These are phyloP conservation scores for Trichocladium uniseriatum DNA, from an alignment of 495 filamentous ascomycete genomes.

Conservation along the genomic window DNA sequence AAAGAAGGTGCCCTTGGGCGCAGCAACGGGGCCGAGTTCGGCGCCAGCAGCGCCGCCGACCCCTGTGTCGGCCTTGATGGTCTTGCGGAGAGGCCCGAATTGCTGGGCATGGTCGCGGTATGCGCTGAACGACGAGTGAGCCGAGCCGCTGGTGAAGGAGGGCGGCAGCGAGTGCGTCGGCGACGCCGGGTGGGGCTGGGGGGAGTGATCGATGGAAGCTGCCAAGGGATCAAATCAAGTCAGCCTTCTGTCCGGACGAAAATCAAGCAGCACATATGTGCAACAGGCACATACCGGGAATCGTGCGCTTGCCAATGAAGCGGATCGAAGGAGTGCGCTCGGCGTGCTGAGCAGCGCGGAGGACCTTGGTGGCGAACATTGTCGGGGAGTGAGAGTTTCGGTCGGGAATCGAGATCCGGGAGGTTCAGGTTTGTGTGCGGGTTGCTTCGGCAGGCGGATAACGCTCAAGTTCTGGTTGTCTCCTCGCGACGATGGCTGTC, in stretches of 20 bases:
- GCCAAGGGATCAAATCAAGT: conserved; percentile 2
- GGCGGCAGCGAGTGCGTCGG: conserved; percentile 43
- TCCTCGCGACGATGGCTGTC: conserved; percentile 26
- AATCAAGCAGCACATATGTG: no score
- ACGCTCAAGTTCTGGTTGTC: conserved; percentile 2
- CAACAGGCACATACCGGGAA: conserved; percentile 77
- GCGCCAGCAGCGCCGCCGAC: conserved; percentile 59
- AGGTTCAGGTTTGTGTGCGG: neutral
- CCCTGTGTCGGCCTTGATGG: conserved; percentile 39
- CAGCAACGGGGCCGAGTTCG: conserved; percentile 59
- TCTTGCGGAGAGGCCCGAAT: conserved; percentile 73
- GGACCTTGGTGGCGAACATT: conserved; percentile 57
- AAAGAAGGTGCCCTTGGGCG: conserved; percentile 68
- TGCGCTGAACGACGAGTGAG: conserved; percentile 68
- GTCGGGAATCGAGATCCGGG: neutral
- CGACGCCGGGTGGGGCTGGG: conserved; percentile 53
- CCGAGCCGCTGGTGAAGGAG: conserved; percentile 49
- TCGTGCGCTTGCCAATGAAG: conserved; percentile 80
- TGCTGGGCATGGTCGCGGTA: conserved; percentile 92
- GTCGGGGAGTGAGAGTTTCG: conserved; percentile 9
- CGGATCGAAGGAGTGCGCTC: conserved; percentile 76
- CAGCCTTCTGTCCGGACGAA: no score
- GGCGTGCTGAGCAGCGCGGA: conserved; percentile 53
- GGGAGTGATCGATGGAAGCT: conserved; percentile 77
- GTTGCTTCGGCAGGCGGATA: neutral